These are phyloP conservation scores for Hemisphaericaspora nanyangensis DNA, from an alignment of 805 yeast genomes.

Conservation along the genomic window DNA sequence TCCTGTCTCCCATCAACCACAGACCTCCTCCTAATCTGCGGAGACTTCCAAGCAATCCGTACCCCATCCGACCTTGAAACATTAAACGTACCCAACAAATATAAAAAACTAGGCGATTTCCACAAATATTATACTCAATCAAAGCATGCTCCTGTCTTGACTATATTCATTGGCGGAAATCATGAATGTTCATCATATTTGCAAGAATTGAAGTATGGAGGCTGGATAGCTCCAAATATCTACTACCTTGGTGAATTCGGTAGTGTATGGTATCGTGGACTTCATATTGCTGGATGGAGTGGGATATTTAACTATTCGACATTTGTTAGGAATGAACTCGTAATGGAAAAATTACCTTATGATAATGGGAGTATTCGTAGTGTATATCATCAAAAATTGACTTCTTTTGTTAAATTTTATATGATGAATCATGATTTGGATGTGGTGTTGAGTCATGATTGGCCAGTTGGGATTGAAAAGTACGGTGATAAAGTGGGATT, in stretches of 20 bases:
- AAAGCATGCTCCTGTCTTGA: conserved; percentile 64
- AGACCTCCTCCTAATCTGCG: conserved; percentile 66
- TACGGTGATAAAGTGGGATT: conserved; percentile 56
- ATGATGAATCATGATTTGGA: conserved; percentile 40
- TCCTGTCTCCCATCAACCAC: conserved; percentile 12
- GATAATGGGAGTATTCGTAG: conserved; percentile 45
- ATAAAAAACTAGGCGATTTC: conserved; percentile 74
- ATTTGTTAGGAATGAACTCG: conserved; percentile 39
- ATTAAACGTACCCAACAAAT: conserved; percentile 78
- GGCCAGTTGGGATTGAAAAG: conserved; percentile 81
- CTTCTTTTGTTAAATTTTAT: conserved; percentile 55
- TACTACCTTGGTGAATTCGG: conserved; percentile 81
- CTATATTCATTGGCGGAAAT: conserved; percentile 90
- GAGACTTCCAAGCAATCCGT: conserved; percentile 87
- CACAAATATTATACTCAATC: conserved; percentile 61
- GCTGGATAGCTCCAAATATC: conserved; percentile 88
- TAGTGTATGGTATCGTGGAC: conserved; percentile 68
- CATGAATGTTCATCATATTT: conserved; percentile 86
- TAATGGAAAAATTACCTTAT: conserved; percentile 48
- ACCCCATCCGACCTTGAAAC: conserved; percentile 58
- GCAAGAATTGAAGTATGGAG: conserved; percentile 73
- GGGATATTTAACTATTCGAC: conserved; percentile 65
- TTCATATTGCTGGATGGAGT: conserved; percentile 75
- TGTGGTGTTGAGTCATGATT: conserved; percentile 79
- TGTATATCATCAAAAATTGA: conserved; percentile 70